Evolutionary conservation across 2,329 filamentous ascomycete genomes (phyloP).

Genomic region (Apiospora marii): DNA sequence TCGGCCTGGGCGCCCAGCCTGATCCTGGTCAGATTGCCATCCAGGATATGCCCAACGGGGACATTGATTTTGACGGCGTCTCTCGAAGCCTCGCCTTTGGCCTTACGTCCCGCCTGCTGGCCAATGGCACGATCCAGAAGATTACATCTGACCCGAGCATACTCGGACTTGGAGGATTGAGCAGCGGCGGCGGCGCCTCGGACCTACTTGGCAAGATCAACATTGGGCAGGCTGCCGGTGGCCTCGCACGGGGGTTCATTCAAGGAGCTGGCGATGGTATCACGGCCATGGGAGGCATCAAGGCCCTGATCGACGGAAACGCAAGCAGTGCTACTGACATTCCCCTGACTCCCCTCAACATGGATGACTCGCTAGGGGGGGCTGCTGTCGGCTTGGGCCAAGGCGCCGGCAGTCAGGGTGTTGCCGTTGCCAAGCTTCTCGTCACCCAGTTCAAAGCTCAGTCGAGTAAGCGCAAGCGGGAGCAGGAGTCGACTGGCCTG

Average conservation of each 20-base stretch:
- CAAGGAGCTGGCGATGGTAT: constrained; percentile 46
- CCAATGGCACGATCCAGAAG: constrained; percentile 42
- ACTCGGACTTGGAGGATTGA: neutral
- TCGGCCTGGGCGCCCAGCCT: constrained; percentile 41
- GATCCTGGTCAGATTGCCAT: constrained; percentile 31
- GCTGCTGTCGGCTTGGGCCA: constrained; percentile 46
- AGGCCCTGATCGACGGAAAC: constrained; percentile 42
- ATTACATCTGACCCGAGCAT: constrained; percentile 27
- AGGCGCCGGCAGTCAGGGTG: constrained; percentile 45
- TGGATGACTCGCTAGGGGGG: constrained; percentile 46
- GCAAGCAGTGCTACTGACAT: constrained; percentile 33
- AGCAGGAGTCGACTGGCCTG: neutral
- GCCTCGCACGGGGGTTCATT: constrained; percentile 45
- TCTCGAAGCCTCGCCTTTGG: constrained; percentile 37
- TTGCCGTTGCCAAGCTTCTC: constrained; percentile 41
- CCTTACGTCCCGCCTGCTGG: constrained; percentile 42
- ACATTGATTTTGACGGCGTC: constrained; percentile 35
- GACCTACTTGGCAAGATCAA: constrained; percentile 36
- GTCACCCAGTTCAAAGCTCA: constrained; percentile 33
- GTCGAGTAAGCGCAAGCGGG: constrained; percentile 12
- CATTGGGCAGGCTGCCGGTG: constrained; percentile 42
- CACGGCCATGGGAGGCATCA: constrained; percentile 42
- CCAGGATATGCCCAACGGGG: constrained; percentile 33
- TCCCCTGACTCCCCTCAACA: constrained; percentile 38
- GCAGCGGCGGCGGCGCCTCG: constrained; percentile 13